Evolutionary conservation across 495 filamentous ascomycete genomes (phyloP), one percentile per base, ranked within the genome.

Genomic region (Aspergillus haitiensis): DNA sequence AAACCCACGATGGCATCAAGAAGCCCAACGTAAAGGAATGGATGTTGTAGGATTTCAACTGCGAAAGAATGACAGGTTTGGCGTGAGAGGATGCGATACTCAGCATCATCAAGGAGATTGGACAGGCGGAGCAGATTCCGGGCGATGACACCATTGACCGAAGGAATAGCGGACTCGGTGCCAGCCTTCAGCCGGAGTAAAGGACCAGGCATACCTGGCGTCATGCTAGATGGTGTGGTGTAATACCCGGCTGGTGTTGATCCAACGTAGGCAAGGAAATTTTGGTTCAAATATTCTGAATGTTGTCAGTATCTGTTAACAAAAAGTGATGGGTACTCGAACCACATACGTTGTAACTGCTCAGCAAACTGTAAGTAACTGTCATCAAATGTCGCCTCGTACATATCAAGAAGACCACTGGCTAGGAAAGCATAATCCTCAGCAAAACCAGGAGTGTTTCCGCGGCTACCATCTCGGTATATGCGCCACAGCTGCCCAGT

Each of bases 371-470:
- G 76, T 12, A 98, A 81, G 74, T 89, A 93, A 59, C 75, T 73
- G 61, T 89, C 88, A 40, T 97, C 86, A 63, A 91, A 89, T 0
- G 92, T 96, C 6, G 89, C 84, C 72, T 96, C 88, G 67, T 97
- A 97, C 59, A 98, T 81, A 63, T 94, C 86, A 51, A 98, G 77
- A 16, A 97, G 77, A 0, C 92, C 95, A 32, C 86, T 82, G 50
- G 92, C 91, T 52, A 98, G 66, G 71, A 90, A 97, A 3, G 94
- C 93, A 70, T 98, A 98, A 70, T 98, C 94, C 63, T 98, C 94
- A 6, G 93, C 93, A 71, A 98, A 96, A 1, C 84, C 94, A 6
- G 79, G 78, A 0, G 87, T 89, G 37, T 88, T 81, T 31, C 90
- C 89, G 36, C 76, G 79, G 18, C 66, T 70, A 12, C 87, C 88